A percentile compares a stretch with the other conserved stretches of the same genome.
phyloP scores from a whole-genome alignment of 2,329 filamentous ascomycete genomes.

The Ceratocystis papillata region DNA sequence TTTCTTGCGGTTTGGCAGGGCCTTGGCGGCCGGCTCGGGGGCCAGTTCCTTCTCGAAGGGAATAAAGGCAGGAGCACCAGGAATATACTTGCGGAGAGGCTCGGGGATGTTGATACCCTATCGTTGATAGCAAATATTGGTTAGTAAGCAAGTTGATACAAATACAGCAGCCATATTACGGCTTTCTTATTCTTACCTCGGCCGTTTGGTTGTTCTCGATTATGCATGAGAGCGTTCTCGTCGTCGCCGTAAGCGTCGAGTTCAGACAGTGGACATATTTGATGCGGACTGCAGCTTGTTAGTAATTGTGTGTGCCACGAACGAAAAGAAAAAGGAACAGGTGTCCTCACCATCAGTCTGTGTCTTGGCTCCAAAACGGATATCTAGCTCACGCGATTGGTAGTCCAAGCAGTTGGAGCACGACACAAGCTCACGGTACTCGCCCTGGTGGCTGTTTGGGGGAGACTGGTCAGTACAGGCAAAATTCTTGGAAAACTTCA shows the following conservation, averaged over 20 bases:
- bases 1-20: constrained; percentile 29
- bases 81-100: constrained; percentile 77
- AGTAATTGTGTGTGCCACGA: neutral
- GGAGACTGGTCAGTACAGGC: neutral
- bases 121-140: constrained; percentile 29
- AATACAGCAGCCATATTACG: neutral
- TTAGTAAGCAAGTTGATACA: constrained; percentile 9
- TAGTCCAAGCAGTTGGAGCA: constrained; percentile 99
- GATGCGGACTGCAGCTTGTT: constrained; percentile 44
- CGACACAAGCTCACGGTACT: constrained; percentile 97
- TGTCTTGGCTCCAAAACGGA: constrained; percentile 80
- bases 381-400: constrained; percentile 86
- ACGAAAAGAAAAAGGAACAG: neutral
- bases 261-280: constrained; percentile 91
- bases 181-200: constrained; percentile 40
- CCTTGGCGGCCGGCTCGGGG: constrained; percentile 45
- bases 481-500: neutral
- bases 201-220: constrained; percentile 95
- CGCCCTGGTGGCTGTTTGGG: constrained; percentile 50
- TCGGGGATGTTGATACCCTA: constrained; percentile 71
- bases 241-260: constrained; percentile 80
- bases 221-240: constrained; percentile 84
- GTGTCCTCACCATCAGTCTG: constrained; percentile 57
- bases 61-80: constrained; percentile 78
- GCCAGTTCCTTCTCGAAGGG: constrained; percentile 77